A percentile compares a stretch with the other conserved stretches of the same genome.
Evolutionary conservation across 1,139 yeast species (phyloP).

Genomic region (Protomyces inouyei): DNA sequence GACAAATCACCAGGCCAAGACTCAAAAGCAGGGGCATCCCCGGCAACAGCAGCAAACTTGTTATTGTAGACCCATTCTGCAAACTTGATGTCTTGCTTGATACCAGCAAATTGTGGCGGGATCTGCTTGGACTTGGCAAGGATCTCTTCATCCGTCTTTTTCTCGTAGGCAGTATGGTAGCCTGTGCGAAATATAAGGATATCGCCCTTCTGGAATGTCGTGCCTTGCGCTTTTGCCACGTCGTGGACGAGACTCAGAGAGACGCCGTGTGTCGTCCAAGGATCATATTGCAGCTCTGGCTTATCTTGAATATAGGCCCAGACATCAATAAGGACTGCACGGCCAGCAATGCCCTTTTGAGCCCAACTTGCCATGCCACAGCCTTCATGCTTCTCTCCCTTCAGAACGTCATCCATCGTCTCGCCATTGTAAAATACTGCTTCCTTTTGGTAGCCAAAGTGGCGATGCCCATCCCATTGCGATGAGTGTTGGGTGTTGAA

Average conservation of each 20-base stretch:
- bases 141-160: conserved; percentile 32
- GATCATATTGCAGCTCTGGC: conserved; percentile 35
- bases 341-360: conserved; percentile 38
- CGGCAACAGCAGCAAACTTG: conserved; percentile 37
- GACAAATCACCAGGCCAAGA: conserved; percentile 33
- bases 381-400: conserved; percentile 36
- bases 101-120: conserved; percentile 34
- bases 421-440: conserved; percentile 36
- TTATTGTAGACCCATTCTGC: conserved; percentile 36
- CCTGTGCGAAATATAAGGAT: conserved; percentile 38
- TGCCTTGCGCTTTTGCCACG: conserved; percentile 34
- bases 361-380: conserved; percentile 36
- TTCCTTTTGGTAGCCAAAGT: conserved; percentile 34
- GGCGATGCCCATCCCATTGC: conserved; percentile 42
- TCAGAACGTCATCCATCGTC: conserved; percentile 35
- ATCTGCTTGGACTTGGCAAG: conserved; percentile 28
- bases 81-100: conserved; percentile 34
- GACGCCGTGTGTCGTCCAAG: conserved; percentile 35
- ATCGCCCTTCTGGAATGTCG: conserved; percentile 36
- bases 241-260: conserved; percentile 34
- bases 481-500: conserved; percentile 39
- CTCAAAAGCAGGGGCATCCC: conserved; percentile 37
- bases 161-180: conserved; percentile 36
- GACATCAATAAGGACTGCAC: conserved; percentile 39
- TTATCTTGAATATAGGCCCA: conserved; percentile 37